Base-by-base conservation (phyloP, 1,284 basidiomycete species). In the Cryptococcus floricola region DNA sequence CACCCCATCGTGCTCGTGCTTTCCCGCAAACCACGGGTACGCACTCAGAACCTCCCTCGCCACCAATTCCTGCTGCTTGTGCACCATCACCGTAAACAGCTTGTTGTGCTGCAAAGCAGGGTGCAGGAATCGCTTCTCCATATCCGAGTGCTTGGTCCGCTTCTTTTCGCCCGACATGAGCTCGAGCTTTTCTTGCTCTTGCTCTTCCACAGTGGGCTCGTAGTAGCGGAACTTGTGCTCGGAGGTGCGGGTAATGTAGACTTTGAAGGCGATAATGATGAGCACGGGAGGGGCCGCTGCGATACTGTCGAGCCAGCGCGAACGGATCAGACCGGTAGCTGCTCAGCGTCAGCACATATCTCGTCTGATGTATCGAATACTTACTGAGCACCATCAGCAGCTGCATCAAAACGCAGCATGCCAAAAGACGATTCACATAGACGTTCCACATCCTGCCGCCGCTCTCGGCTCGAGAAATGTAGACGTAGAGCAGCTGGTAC, bases 401-500 rank as follows among this genome's bases (percentile, higher is more conserved):
- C 69, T 93, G 89, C 89, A 92, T 91, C 62, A 95, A 76, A 27
- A 93, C 71, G 6, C 87, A 81, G 31, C 83, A 85, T 48, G 84
- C 80, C 23, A 95, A 77, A 23, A 96, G 77, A 52, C 93, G 85
- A 73, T 97, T 97, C 76, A 91, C 81, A 50, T 89, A 83, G 19
- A 93, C 86, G 69, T 95, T 94, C 92, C 92, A 97, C 63, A 95
- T 80, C 10, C 93, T 87, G 28, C 93, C 93, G 56, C 93, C 93
- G 56, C 87, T 90, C 76, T 97, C 93, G 18, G 91, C 88, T 64
- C 85, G 86, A 2, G 91, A 86, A 50, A 91, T 80, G 71, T 84
- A 92, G 53, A 95, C 91, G 72, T 93, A 96, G 84, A 96, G 91
- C 48, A 95, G 80, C 78, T 95, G 91, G 90, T 94, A 79, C 89